Evolutionary conservation across 257 asterid species (phyloP).

Genomic region (Paulownia fortunei): DNA sequence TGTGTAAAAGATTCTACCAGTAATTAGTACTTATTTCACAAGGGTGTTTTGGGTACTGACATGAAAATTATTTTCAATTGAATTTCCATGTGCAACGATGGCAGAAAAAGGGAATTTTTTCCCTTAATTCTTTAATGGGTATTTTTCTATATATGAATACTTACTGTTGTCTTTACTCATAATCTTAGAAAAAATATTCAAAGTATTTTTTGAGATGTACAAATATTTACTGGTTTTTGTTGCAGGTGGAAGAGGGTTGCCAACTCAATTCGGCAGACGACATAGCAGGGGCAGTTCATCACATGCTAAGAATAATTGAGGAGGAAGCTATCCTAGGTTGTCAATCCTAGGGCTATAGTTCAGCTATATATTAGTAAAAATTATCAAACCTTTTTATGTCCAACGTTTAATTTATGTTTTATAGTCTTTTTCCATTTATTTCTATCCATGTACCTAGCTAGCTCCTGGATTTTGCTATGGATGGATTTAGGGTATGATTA

Average conservation of each 20-base stretch:
- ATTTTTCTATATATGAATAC: slow-evolving; percentile 27
- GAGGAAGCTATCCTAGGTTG: slow-evolving; percentile 74
- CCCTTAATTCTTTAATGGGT: slow-evolving; percentile 22
- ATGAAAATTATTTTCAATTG: neutral
- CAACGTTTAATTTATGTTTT: slow-evolving; percentile 28
- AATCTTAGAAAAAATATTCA: slow-evolving; percentile 24
- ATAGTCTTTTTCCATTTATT: slow-evolving; percentile 10
- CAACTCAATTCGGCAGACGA: slow-evolving; percentile 87
- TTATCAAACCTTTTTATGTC: slow-evolving; percentile 32
- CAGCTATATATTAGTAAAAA: slow-evolving; percentile 30
- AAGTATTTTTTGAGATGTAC: slow-evolving; percentile 18
- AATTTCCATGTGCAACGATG: slow-evolving; percentile 41
- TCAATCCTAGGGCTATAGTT: slow-evolving; percentile 52
- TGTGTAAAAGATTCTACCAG: slow-evolving; percentile 50
- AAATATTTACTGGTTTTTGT: neutral
- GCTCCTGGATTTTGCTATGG: slow-evolving; percentile 20
- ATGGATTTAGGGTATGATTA: slow-evolving; percentile 27
- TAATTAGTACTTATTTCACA: slow-evolving; percentile 15
- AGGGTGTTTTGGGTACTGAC: slow-evolving; percentile 41
- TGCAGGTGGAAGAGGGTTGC: slow-evolving; percentile 98
- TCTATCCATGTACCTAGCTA: slow-evolving; percentile 12
- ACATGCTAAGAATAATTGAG: slow-evolving; percentile 91
- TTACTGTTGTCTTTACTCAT: slow-evolving; percentile 28
- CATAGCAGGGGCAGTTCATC: slow-evolving; percentile 90
- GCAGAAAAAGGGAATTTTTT: slow-evolving; percentile 32